These are phyloP conservation scores for Zygosaccharomyces gambellarensis DNA, from an alignment of 805 yeast species.

Conservation along the genomic window DNA sequence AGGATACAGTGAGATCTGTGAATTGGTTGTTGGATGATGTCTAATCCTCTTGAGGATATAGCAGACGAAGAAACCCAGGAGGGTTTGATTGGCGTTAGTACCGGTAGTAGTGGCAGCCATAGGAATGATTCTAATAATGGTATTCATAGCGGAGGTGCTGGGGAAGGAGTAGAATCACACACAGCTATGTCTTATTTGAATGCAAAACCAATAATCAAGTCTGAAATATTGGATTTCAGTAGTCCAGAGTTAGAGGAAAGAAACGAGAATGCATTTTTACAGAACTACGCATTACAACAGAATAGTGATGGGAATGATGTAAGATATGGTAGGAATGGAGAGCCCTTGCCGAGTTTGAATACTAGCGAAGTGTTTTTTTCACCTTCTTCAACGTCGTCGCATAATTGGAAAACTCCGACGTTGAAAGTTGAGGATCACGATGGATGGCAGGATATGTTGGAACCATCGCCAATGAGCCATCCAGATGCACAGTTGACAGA, in stretches of 20 bases:
- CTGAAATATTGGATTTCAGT: conserved; percentile 3
- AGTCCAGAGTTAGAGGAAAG: conserved; percentile 5
- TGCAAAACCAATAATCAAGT: background rate
- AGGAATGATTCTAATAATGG: too few relatives aligned
- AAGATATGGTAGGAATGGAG: background rate
- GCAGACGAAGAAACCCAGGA: conserved; percentile 4
- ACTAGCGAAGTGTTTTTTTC: conserved; percentile 11
- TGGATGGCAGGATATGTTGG: conserved; percentile 11
- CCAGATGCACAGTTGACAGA: conserved; percentile 2
- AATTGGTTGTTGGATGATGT: conserved; percentile 4
- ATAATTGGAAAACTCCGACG: conserved; percentile 19
- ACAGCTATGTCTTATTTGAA: background rate
- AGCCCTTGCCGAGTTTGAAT: conserved; percentile 2
- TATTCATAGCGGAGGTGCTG: background rate
- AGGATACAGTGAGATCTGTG: background rate
- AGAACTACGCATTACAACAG: conserved; percentile 4
- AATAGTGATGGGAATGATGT: background rate
- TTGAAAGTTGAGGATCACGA: conserved; percentile 17
- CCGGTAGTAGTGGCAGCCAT: background rate
- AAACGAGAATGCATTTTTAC: conserved; percentile 4
- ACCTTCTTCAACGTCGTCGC: conserved; percentile 14
- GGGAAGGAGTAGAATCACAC: background rate
- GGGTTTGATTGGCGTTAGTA: conserved; percentile 1
- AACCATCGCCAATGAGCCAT: conserved; percentile 7
- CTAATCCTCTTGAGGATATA: conserved; percentile 9